A percentile compares a stretch with the other conserved stretches of the same genome.
These are phyloP conservation scores for Boletales sp. DNA, from an alignment of 768 basidiomycete species.

Conservation along the genomic window DNA sequence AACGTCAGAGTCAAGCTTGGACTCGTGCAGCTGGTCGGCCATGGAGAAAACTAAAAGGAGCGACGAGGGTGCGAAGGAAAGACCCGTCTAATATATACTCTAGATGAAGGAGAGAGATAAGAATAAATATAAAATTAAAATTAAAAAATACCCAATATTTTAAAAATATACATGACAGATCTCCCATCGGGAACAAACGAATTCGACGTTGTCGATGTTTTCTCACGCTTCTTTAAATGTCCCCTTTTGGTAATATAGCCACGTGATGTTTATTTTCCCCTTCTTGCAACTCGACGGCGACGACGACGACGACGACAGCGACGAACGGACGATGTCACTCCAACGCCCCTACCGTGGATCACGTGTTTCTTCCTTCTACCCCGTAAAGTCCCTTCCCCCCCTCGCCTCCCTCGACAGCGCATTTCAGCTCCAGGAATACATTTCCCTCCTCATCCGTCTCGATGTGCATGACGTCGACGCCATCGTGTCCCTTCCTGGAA, in stretches of 20 bases:
- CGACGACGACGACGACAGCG: conserved; percentile 5
- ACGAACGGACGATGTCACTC: conserved; percentile 33
- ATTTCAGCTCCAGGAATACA: conserved; percentile 93
- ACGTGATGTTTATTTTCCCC: conserved; percentile 14
- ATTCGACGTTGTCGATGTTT: conserved; percentile 5
- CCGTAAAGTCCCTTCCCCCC: conserved; percentile 65
- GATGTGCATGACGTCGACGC: conserved; percentile 87
- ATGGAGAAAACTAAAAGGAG: conserved; percentile 12
- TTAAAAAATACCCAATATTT: not conserved
- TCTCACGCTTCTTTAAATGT: not conserved
- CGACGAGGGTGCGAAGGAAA: not conserved
- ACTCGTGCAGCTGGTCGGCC: conserved; percentile 20
- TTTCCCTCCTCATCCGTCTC: conserved; percentile 77
- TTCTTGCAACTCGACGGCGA: not conserved
- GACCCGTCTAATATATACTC: conserved; percentile 10
- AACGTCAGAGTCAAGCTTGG: conserved; percentile 21
- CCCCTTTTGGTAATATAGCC: conserved; percentile 1
- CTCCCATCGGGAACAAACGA: not conserved
- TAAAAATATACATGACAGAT: not conserved
- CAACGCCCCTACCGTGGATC: conserved; percentile 75
- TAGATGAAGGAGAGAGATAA: conserved; percentile 1
- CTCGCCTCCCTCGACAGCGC: conserved; percentile 81
- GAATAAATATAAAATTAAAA: not conserved
- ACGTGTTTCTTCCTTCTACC: conserved; percentile 76
- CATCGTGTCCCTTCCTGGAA: conserved; percentile 74